These are phyloP conservation scores for Aureobasidium namibiae DNA, from an alignment of 2,329 filamentous ascomycete species.

Conservation along the genomic window DNA sequence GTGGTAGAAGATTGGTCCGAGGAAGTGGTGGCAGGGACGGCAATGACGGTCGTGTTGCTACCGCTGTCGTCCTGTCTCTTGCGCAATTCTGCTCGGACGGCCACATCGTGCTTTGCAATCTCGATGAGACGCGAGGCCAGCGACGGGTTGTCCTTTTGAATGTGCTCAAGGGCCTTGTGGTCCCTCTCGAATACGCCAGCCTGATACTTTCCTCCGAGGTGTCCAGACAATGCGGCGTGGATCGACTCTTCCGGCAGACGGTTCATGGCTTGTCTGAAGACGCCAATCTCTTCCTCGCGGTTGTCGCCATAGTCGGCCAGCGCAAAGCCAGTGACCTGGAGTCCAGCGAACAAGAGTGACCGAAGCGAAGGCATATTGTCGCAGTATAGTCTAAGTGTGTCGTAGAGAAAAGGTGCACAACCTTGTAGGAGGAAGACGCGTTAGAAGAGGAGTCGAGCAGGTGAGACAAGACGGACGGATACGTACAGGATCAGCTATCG, in stretches of 20 bases:
- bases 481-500: slow-evolving; percentile 9
- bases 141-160: slow-evolving; percentile 52
- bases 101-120: slow-evolving; percentile 45
- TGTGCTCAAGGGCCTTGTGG: slow-evolving; percentile 53
- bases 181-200: slow-evolving; percentile 62
- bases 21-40: slow-evolving; percentile 15
- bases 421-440: neutral
- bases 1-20: slow-evolving; percentile 16
- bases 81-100: slow-evolving; percentile 31
- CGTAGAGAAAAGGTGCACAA: neutral
- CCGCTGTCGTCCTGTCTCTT: slow-evolving; percentile 29
- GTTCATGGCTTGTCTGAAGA: slow-evolving; percentile 49
- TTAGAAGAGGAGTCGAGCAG: neutral
- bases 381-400: neutral
- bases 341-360: slow-evolving; percentile 26
- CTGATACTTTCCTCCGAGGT: slow-evolving; percentile 55
- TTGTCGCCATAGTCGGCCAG: slow-evolving; percentile 22
- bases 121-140: slow-evolving; percentile 56
- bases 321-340: slow-evolving; percentile 30
- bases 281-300: slow-evolving; percentile 21
- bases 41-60: slow-evolving; percentile 16
- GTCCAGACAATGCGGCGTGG: slow-evolving; percentile 57
- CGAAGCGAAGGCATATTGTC: slow-evolving; percentile 32
- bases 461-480: slow-evolving; percentile 3
- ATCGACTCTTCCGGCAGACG: slow-evolving; percentile 52